Conservation (phyloP, 73 alveolate species). For the Paramecium biaurelia region DNA sequence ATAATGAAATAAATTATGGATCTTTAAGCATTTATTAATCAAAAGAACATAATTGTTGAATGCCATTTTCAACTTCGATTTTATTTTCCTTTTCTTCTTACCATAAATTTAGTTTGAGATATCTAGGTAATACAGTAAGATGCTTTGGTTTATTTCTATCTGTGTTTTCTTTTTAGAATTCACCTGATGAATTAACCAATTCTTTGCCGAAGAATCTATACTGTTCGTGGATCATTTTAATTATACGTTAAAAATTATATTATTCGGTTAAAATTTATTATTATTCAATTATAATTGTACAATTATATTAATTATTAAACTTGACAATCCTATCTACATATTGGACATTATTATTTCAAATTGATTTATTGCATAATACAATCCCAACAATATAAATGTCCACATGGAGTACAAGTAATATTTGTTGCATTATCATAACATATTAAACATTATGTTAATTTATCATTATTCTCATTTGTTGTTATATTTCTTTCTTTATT, state of each 20-base stretch:
- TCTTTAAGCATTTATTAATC: background rate
- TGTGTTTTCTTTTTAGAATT: background rate
- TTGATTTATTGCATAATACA: slow-evolving; percentile 66
- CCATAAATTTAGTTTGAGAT: slow-evolving; percentile 23
- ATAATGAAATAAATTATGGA: background rate
- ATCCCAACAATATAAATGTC: slow-evolving; percentile 89
- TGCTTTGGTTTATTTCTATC: slow-evolving; percentile 37
- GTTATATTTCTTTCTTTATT: slow-evolving; percentile 18
- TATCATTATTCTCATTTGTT: slow-evolving; percentile 12
- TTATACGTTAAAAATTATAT: slow-evolving; percentile 29
- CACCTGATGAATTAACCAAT: slow-evolving; percentile 36
- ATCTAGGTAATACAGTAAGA: slow-evolving; percentile 41
- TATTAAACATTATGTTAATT: slow-evolving; percentile 60
- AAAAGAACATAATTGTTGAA: background rate
- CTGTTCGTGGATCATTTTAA: slow-evolving; percentile 2
- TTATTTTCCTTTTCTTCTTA: slow-evolving; percentile 20
- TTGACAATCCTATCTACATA: slow-evolving; percentile 70
- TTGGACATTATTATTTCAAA: slow-evolving; percentile 75
- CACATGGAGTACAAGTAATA: slow-evolving; percentile 77
- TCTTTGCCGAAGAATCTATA: slow-evolving; percentile 26
- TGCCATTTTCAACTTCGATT: background rate
- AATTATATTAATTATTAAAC: slow-evolving; percentile 63
- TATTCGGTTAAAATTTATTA: slow-evolving; percentile 7
- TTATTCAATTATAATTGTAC: slow-evolving; percentile 23
- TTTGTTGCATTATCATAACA: slow-evolving; percentile 68